Evolutionary conservation across 2,329 filamentous ascomycete species (phyloP), one percentile per base, ranked within the genome.

Genomic region (Aspergillus novofumigatus): DNA sequence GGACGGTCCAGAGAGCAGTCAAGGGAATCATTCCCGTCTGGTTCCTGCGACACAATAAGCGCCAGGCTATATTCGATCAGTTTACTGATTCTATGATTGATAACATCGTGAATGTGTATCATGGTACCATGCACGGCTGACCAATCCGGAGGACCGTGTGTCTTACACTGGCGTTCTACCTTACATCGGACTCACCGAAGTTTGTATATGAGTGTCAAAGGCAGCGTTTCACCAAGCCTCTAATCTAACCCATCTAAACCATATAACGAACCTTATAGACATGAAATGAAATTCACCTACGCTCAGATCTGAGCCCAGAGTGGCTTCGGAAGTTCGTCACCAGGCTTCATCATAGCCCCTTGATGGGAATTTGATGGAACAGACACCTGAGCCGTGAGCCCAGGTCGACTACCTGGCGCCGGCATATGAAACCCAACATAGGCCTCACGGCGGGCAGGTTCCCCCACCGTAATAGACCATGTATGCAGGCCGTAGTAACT

Each of bases 401-500:
- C 67, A 53, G 62, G 55, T 42, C 65, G 65, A 54, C 63, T 67
- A 49, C 66, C 65, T 50, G 69, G 53, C 48, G 62, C 64, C 5
- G 72, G 68, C 51, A 81, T 66, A 53, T 71, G 67, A 59, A 93
- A 78, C 3, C 89, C 90, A 23, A 97, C 87, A 67, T 95, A 96
- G 7, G 94, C 91, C 60, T 94, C 88, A 52, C 90, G 84, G 53
- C 87, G 83, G 14, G 86, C 83, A 2, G 91, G 88, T 62, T 86
- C 81, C 32, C 86, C 86, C 1, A 88, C 82, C 0, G 88, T 89
- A 58, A 93, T 84, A 4, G 90, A 92, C 78, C 87, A 91, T 21
- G 92, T 96, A 59, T 86, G 84, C 56, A 97, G 82, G 48, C 92
- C 92, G 70, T 97, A 97, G 73, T 97, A 97, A 44, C 88, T 85